Base-by-base conservation (phyloP, 2,329 filamentous ascomycete species). In the Malbranchea zuffiana region DNA sequence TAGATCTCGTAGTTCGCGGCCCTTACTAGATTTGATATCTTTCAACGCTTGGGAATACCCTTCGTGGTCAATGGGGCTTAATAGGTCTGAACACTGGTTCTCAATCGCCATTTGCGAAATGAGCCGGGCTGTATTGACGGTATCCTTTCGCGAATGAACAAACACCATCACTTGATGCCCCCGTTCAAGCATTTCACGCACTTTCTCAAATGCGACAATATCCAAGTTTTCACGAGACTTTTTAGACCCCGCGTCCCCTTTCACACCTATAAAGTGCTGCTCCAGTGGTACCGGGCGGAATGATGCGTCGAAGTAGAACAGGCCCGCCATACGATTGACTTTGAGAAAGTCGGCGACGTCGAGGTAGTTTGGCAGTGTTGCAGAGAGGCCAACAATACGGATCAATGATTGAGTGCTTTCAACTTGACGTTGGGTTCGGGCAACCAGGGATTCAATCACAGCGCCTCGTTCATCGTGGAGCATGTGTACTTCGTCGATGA, bases 111-210 rank as follows among this genome's bases (percentile, higher is more conserved):
- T 86, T 49, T 95, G 80, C 44, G 82, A 78, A 17, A 98, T 66
- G 66, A 80, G 84, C 47, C 82, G 80, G 30, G 90, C 87, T 1
- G 88, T 92, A 44, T 81, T 74, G 47, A 93, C 76, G 0, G 92
- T 98, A 50, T 99, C 92, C 55, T 93, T 87, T 17, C 90, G 74
- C 1, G 88, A 95, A 57, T 98, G 92, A 7, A 98, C 92, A 58
- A 99, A 98, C 0, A 99, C 88, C 92, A 99, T 98, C 47, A 98
- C 74, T 57, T 98, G 90, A 52, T 99, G 90, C n/a, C 83, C 87
- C 41, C 71, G 68, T 53, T 86, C 76, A 3, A 98, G 69, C 87
- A 98, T 95, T 35, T 90, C 82, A 48, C 78, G 80, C 31, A 95
- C 86, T 56, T 99, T 99, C 47, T 96, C 87, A 54, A 92, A 98